Evolutionary conservation across 2,329 filamentous ascomycete genomes (phyloP), one percentile per base, ranked within the genome.

Genomic region (Tolypocladium album): DNA sequence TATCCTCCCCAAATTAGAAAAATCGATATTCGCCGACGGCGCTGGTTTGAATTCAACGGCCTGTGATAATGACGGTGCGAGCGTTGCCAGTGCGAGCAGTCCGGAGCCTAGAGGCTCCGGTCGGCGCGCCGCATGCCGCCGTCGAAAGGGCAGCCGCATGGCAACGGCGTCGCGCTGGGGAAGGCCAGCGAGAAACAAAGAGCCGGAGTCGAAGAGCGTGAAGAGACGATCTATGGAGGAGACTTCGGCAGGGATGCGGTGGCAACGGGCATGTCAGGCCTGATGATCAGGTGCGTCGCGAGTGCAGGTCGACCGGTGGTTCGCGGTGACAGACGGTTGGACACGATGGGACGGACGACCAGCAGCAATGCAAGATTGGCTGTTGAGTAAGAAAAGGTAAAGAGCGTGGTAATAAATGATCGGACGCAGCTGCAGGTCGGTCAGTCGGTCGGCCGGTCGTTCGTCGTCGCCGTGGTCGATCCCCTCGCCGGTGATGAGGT

Each of bases 1-100:
- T 65, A 97, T 87, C 67, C 89, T 85, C 61, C 94, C 94, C 42
- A 99, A 79, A 60, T 86, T 78, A 36, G 82, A 83, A 61, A 96
- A 82, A 70, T 96, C 89, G 70, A 99, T 83, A 68, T 92, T 86
- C 60, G 89, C 79, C 17, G 84, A 78, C 3, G 90, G 85, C 45
- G 85, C 81, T 17, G 83, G 72, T 55, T 78, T 82, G 72, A 90
- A 88, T 38, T 77, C 80, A 62, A 86, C 74, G 45, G 83, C 83
- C 31, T 74, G 69, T 53, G 78, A 74, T 55, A 81, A 61, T 12
- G 75, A 74, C 40, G 74, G 68, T 24, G 76, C 72, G 67, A 79
- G 61, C 57, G 73, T 71, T 66, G 74, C 66, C 61, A 82, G 64
- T 57, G 74, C 70, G 60, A 79, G 64, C 63, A 80, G 64, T 67